Conservation (phyloP, 2,329 filamentous ascomycete genomes). For the Venturia effusa region DNA sequence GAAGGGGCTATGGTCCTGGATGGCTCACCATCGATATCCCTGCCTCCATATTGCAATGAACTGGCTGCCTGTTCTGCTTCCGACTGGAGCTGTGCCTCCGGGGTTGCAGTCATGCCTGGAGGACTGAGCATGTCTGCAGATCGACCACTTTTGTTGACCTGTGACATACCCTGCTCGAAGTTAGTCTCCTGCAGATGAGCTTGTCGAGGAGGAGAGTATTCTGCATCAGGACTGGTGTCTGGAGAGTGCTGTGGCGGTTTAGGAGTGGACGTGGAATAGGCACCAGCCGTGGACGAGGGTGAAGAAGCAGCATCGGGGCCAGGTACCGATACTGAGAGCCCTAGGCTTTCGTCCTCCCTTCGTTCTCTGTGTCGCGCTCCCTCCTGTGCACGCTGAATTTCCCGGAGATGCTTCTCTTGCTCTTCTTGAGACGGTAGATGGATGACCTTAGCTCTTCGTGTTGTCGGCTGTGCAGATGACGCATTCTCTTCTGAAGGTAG, state of each 20-base stretch:
- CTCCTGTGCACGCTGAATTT: constrained; percentile 30
- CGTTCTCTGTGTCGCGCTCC: constrained; percentile 24
- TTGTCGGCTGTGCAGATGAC: not conserved
- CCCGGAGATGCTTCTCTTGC: constrained; percentile 35
- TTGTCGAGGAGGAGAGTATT: constrained; percentile 29
- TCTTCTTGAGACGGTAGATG: constrained; percentile 40
- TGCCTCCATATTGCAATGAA: not conserved
- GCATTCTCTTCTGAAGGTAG: not conserved
- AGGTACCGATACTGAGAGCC: constrained; percentile 16
- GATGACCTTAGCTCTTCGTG: constrained; percentile 21
- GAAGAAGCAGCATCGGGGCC: constrained; percentile 31
- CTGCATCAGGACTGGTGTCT: constrained; percentile 64
- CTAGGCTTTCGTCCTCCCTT: constrained; percentile 26
- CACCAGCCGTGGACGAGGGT: constrained; percentile 54
- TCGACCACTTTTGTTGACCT: not conserved
- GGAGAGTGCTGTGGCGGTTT: constrained; percentile 56
- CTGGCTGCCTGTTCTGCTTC: constrained; percentile 41
- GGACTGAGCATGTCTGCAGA: constrained; percentile 11
- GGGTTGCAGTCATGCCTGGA: constrained; percentile 34
- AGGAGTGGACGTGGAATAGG: constrained; percentile 64
- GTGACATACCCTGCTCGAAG: constrained; percentile 12
- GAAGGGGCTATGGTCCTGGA: not conserved
- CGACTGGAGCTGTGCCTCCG: constrained; percentile 47
- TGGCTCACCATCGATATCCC: not conserved
- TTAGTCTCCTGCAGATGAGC: not conserved